These are phyloP conservation scores for Penicillium lividum DNA, from an alignment of 495 filamentous ascomycete genomes.

Conservation along the genomic window DNA sequence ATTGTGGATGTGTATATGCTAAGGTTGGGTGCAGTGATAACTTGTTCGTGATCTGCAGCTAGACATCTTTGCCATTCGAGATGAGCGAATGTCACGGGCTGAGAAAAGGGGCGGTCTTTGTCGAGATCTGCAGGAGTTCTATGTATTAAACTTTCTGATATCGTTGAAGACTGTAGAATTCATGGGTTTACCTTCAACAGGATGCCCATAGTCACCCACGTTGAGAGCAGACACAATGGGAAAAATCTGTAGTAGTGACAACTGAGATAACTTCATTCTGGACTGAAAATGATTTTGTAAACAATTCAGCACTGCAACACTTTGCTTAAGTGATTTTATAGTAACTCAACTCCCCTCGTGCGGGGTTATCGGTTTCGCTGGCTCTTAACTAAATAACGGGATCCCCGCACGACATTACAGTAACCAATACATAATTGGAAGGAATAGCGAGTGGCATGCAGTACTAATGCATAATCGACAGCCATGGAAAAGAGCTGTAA, in stretches of 20 bases:
- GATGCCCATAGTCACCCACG: slow-evolving; percentile 8
- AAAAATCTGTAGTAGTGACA: not conserved
- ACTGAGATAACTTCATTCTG: slow-evolving; percentile 3
- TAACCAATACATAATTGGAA: too few relatives aligned
- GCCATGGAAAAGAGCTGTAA: too few relatives aligned
- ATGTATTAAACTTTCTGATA: too few relatives aligned
- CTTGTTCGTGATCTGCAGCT: slow-evolving; percentile 15
- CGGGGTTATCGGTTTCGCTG: not conserved
- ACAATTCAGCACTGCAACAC: not conserved
- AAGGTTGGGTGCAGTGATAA: not conserved
- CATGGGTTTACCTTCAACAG: slow-evolving; percentile 7
- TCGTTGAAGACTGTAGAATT: not conserved
- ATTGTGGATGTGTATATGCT: not conserved
- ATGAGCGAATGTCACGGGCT: slow-evolving; percentile 32
- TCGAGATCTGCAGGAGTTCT: slow-evolving; percentile 18
- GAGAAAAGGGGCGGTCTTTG: slow-evolving; percentile 29
- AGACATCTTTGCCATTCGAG: slow-evolving; percentile 28
- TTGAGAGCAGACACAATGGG: not conserved
- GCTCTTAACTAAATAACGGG: not conserved
- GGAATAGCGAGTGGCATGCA: too few relatives aligned
- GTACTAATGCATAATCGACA: too few relatives aligned
- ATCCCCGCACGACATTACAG: not conserved
- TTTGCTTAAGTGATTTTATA: not conserved
- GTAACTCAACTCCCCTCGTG: not conserved
- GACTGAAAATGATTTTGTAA: not conserved